A percentile compares a stretch with the other conserved stretches of the same genome.
Evolutionary conservation across 176 grass and related monocot species (phyloP).

Genomic region (Pontederia crassipes): DNA sequence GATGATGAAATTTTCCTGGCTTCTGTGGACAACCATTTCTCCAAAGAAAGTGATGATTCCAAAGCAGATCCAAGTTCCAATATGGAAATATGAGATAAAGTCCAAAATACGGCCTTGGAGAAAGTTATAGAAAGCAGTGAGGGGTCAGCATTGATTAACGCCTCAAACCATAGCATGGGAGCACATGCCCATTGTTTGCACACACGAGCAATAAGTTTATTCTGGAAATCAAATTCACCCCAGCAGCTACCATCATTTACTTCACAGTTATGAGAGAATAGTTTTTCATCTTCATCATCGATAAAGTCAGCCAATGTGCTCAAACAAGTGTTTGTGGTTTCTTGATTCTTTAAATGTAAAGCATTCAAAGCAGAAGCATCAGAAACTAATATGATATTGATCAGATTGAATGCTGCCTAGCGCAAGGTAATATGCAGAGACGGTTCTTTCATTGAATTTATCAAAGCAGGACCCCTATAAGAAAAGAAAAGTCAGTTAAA

Average conservation of each 20-base stretch:
- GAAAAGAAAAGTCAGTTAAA: neutral
- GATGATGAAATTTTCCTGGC: slow-evolving; percentile 58
- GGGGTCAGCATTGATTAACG: slow-evolving; percentile 65
- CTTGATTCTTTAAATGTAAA: slow-evolving; percentile 38
- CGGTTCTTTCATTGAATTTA: slow-evolving; percentile 64
- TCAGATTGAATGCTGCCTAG: slow-evolving; percentile 90
- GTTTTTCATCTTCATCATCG: slow-evolving; percentile 60
- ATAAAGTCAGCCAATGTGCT: slow-evolving; percentile 29
- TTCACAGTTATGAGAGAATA: slow-evolving; percentile 35
- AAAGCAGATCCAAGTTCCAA: slow-evolving; percentile 39
- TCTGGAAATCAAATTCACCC: slow-evolving; percentile 63
- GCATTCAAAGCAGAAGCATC: slow-evolving; percentile 94
- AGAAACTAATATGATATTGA: slow-evolving; percentile 80
- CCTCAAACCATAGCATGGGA: slow-evolving; percentile 75
- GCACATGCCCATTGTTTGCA: slow-evolving; percentile 83
- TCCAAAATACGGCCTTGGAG: slow-evolving; percentile 90
- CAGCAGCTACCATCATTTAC: slow-evolving; percentile 61
- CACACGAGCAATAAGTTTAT: slow-evolving; percentile 57
- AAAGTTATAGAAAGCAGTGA: slow-evolving; percentile 68
- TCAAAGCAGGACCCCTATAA: slow-evolving; percentile 78
- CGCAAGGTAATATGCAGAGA: slow-evolving; percentile 74
- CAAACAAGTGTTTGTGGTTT: slow-evolving; percentile 22
- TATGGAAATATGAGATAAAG: slow-evolving; percentile 65
- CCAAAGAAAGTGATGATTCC: slow-evolving; percentile 40
- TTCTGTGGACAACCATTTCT: slow-evolving; percentile 64